phyloP scores from a whole-genome alignment of 768 basidiomycete genomes.

The Hericium erinaceus region DNA sequence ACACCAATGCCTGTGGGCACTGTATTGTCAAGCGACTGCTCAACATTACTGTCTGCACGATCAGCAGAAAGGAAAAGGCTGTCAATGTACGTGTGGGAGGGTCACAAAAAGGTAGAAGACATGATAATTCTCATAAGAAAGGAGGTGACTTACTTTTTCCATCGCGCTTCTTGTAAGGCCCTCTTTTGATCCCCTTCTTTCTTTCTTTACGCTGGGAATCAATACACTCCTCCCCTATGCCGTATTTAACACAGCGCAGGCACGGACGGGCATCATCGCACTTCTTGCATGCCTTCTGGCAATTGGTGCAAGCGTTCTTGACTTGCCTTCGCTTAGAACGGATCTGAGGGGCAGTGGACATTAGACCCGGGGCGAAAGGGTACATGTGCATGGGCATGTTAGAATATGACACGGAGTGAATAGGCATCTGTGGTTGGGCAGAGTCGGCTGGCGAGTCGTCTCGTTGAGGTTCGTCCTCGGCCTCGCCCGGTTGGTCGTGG shows the following conservation, averaged over 20 bases:
- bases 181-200: conserved; percentile 79
- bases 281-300: conserved; percentile 88
- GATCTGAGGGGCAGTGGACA: conserved; percentile 37
- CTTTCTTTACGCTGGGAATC: conserved; percentile 91
- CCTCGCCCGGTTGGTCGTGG: conserved; percentile 23
- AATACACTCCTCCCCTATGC: conserved; percentile 76
- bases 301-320: conserved; percentile 87
- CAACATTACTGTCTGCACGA: conserved; percentile 50
- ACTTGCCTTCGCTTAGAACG: conserved; percentile 79
- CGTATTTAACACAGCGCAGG: conserved; percentile 88
- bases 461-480: conserved; percentile 25
- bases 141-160: conserved; percentile 57
- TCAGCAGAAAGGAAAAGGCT: conserved; percentile 18
- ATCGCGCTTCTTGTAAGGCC: conserved; percentile 95
- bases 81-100: conserved; percentile 15
- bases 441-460: conserved; percentile 18
- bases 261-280: conserved; percentile 90
- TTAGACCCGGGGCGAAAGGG: conserved; percentile 45
- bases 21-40: conserved; percentile 32
- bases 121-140: conserved; percentile 3
- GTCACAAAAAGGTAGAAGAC: background rate
- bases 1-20: conserved; percentile 20
- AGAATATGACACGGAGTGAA: conserved; percentile 42
- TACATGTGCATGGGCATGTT: conserved; percentile 63
- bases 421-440: conserved; percentile 39